Evolutionary conservation across 768 basidiomycete genomes (phyloP).

Genomic region (Coprinopsis cinerea): DNA sequence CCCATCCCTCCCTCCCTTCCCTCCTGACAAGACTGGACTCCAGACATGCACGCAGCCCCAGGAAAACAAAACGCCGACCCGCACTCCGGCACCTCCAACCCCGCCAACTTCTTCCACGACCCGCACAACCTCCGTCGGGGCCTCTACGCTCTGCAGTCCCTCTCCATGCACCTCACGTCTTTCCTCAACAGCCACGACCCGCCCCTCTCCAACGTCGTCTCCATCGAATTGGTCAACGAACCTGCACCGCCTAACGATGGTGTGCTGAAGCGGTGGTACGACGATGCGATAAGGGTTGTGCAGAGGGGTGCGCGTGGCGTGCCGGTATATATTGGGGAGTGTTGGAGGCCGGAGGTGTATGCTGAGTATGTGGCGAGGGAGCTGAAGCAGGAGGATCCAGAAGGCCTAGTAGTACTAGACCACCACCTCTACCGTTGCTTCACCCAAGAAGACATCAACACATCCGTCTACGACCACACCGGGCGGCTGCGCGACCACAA

Average conservation of each 20-base stretch:
- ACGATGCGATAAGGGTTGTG: conserved; percentile 45
- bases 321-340: conserved; percentile 71
- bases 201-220: conserved; percentile 39
- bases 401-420: conserved; percentile 45
- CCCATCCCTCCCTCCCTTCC: not conserved
- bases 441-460: conserved; percentile 49
- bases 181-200: conserved; percentile 26
- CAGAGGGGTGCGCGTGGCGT: conserved; percentile 46
- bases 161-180: conserved; percentile 26
- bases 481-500: conserved; percentile 35
- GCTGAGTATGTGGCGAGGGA: conserved; percentile 39
- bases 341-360: conserved; percentile 68
- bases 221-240: conserved; percentile 58
- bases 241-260: conserved; percentile 45
- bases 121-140: conserved; percentile 41
- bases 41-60: conserved; percentile 70
- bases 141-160: conserved; percentile 38
- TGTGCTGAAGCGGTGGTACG: conserved; percentile 59
- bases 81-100: conserved; percentile 56
- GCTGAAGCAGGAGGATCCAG: not conserved
- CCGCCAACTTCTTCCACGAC: conserved; percentile 44
- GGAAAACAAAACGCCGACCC: conserved; percentile 70
- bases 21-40: not conserved
- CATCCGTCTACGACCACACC: conserved; percentile 50
- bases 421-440: conserved; percentile 85